Percentiles rank a stretch among this genome's conserved stretches.
Conservation (phyloP, 495 filamentous ascomycete genomes). For the Evansstolkia leycettana region DNA sequence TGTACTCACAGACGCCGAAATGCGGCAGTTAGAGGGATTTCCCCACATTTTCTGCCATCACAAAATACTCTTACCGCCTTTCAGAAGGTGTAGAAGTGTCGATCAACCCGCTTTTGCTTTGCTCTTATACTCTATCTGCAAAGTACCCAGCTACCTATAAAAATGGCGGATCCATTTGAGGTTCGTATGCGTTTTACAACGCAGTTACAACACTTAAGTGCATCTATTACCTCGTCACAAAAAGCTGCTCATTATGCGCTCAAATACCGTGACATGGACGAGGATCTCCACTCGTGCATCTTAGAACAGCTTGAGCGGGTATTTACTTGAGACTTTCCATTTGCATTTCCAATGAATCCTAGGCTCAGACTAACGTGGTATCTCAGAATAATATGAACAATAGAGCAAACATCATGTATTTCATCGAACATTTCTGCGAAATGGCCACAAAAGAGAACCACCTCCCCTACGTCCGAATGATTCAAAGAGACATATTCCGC, state of each 20-base stretch:
- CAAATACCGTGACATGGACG: constrained; percentile 81
- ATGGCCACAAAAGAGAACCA: constrained; percentile 65
- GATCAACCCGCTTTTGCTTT: neutral
- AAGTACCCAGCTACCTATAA: constrained; percentile 6
- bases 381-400: constrained; percentile 87
- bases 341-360: neutral
- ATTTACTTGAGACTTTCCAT: too few relatives aligned
- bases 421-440: constrained; percentile 90
- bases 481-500: constrained; percentile 80
- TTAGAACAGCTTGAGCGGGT: constrained; percentile 86
- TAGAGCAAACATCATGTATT: constrained; percentile 97
- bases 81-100: neutral
- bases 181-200: constrained; percentile 93
- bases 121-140: too few relatives aligned
- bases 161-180: constrained; percentile 92
- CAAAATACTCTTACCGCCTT: constrained; percentile 5
- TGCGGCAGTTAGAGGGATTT: too few relatives aligned
- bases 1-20: too few relatives aligned
- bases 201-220: constrained; percentile 78
- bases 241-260: constrained; percentile 93
- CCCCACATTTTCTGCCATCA: constrained; percentile 12
- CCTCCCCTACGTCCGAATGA: constrained; percentile 74
- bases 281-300: constrained; percentile 95
- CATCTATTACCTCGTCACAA: constrained; percentile 73
- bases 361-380: neutral